Evolutionary conservation across 371 early-diverging fungal species (phyloP), one percentile per base, ranked within the genome.

Genomic region (Gilbertella persicaria): DNA sequence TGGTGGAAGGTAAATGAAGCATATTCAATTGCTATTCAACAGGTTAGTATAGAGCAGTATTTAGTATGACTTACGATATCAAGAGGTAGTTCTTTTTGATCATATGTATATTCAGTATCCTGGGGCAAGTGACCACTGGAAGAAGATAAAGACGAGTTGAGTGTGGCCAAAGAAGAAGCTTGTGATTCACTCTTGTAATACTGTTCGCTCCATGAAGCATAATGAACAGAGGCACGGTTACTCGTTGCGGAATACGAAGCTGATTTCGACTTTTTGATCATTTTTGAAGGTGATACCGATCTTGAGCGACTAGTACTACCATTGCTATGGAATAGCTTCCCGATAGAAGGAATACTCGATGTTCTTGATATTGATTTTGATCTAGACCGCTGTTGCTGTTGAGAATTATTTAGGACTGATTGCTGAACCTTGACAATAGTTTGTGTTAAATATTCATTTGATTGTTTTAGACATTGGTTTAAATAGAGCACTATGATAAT

Each of bases 301-400:
- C 56, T 49, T 43, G 56, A 48, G 20, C 44, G 30, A 16, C 16
- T 29, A 1, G 24, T 26, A 43, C 24, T 21, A 52, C 25, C 41
- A 17, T 20, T 56, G 35, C 56, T 53, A 20, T 55, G 37, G 26
- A 76, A 69, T 14, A 73, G 28, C 30, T 71, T 73, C 24, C 71
- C 55, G 7, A 76, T 53, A 3, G 71, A 55, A 23, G 69, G 57
- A 23, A 71, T 62, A 51, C 69, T 72, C 4, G 62, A 65, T 29
- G 53, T 35, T 16, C 54, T 23, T 8, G 57, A 29, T 20, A 57
- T 20, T 4, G 75, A 70, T 19, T 52, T 55, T 10, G 66, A 52
- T 14, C 64, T 66, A 4, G 76, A 62, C 3, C 70, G 65, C 17
- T 50, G 26, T 19, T 33, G 48, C 17, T 23, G 30, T 30, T 58